Base-by-base conservation (phyloP, 495 filamentous ascomycete species). In the Annulohypoxylon bovei region DNA sequence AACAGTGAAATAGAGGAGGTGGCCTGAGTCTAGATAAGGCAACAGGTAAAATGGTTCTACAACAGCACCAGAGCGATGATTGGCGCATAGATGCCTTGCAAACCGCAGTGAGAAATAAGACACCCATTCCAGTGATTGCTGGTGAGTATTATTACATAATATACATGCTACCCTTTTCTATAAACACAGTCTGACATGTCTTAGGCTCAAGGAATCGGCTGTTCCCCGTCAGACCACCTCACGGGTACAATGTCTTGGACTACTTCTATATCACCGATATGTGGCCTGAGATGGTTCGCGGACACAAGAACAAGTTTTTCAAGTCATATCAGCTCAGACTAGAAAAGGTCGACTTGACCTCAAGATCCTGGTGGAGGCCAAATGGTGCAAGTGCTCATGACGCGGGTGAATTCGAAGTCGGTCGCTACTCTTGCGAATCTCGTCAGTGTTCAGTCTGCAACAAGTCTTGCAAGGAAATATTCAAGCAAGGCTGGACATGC, bases 221-320 rank as follows among this genome's bases (percentile, higher is more conserved):
- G 1, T 82, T 86, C n/a, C 82, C 83, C 0, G 82, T 84, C 6
- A 78, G 82, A 18, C 77, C 91, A 3, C 87, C 88, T 0, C 83
- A 92, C 72, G 81, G 84, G 0, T 96, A 90, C 69, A 88, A 87
- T 53, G 88, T 95, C 0, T 83, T 95, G 47, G 92, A 78, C n/a
- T 90, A 82, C 72, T 96, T 94, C 73, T 87, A 89, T 28, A 78
- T 93, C 16, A 92, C 90, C 0, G 79, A 91, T 33, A 78, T 93
- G 1, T 97, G 93, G 93, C 80, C 74, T 14, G 93, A 97, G 70
- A 85, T 81, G 49, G 61, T 70, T 33, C 50, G 67, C 0, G 30
- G 50, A 5, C 20, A 14, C 0, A 14, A 52, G 14, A 71, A 76
- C 3, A 73, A 80, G 0, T 62, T 76, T 0, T 80, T 84, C 16